A percentile compares a stretch with the other conserved stretches of the same genome.
These are phyloP conservation scores for Colletotrichum theobromicola DNA, from an alignment of 2,329 filamentous ascomycete species.

Conservation along the genomic window DNA sequence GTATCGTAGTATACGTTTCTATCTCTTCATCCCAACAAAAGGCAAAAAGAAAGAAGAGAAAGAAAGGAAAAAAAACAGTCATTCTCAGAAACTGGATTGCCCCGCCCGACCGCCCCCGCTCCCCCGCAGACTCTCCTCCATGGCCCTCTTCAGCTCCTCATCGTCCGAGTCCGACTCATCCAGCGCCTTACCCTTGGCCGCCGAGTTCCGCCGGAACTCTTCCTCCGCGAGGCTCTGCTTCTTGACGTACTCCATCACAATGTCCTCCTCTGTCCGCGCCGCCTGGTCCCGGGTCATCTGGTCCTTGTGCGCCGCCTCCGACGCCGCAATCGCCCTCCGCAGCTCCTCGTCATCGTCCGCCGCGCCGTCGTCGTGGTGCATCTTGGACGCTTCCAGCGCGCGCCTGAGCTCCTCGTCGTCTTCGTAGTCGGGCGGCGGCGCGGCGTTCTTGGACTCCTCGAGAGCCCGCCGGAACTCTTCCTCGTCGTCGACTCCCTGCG, in stretches of 20 bases:
- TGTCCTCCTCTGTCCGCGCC: conserved; percentile 69
- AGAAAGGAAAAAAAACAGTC: not conserved
- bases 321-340: conserved; percentile 52
- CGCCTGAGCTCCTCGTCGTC: conserved; percentile 43
- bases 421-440: conserved; percentile 1
- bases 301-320: conserved; percentile 48
- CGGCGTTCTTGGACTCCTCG: conserved; percentile 36
- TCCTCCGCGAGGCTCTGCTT: conserved; percentile 78
- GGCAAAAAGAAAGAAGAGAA: not conserved
- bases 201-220: conserved; percentile 44
- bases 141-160: conserved; percentile 59
- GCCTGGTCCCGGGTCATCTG: conserved; percentile 46
- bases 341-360: conserved; percentile 48
- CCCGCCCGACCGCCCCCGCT: conserved; percentile 29
- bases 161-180: conserved; percentile 45
- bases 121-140: conserved; percentile 60
- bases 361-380: conserved; percentile 18
- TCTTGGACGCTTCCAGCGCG: conserved; percentile 46
- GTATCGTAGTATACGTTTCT: conserved; percentile 16
- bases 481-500: conserved; percentile 31
- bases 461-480: conserved; percentile 46
- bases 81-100: conserved; percentile 8
- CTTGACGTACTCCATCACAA: conserved; percentile 78
- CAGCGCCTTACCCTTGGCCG: conserved; percentile 39
- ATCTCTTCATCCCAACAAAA: not conserved